These are phyloP conservation scores for Aspergillus sp. DNA, from an alignment of 2,329 filamentous ascomycete genomes.

Conservation along the genomic window DNA sequence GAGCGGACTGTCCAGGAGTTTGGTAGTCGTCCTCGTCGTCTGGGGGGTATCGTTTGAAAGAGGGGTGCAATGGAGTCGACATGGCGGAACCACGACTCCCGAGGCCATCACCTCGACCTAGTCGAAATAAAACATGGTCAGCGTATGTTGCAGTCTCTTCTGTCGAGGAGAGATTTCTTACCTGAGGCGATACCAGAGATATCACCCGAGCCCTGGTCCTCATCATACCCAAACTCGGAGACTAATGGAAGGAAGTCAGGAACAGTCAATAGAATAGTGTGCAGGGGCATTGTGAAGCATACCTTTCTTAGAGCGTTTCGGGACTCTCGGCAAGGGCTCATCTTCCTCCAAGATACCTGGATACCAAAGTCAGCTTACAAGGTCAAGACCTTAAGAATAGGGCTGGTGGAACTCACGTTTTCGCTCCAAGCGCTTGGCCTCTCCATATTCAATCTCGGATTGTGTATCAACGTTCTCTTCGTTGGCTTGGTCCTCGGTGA, in stretches of 20 bases:
- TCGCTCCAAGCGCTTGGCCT: conserved; percentile 49
- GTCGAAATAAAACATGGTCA: neutral
- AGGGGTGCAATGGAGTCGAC: conserved; percentile 41
- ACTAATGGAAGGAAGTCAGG: neutral
- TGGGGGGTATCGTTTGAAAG: conserved; percentile 29
- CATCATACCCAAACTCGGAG: conserved; percentile 31
- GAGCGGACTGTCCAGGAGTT: conserved; percentile 36
- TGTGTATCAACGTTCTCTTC: conserved; percentile 51
- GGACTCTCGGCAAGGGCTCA: conserved; percentile 43
- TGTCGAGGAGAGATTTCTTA: neutral
- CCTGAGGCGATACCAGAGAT: conserved; percentile 16
- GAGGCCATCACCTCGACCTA: conserved; percentile 20
- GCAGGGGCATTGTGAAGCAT: conserved; percentile 6
- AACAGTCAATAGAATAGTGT: neutral
- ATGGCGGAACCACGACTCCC: conserved; percentile 27
- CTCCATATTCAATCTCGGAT: conserved; percentile 50
- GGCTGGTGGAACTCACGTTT: conserved; percentile 36
- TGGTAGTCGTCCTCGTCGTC: conserved; percentile 45
- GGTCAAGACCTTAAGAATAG: neutral
- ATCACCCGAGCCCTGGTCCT: conserved; percentile 34
- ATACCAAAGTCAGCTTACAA: conserved; percentile 11
- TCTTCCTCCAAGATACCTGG: conserved; percentile 50
- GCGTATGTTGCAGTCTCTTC: neutral
- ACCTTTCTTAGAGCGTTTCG: conserved; percentile 48
- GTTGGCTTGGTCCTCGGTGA: conserved; percentile 51